Percentiles rank a stretch among this genome's conserved stretches.
phyloP scores from a whole-genome alignment of 2,329 filamentous ascomycete species.

The Penicillium aurantiogriseum region DNA sequence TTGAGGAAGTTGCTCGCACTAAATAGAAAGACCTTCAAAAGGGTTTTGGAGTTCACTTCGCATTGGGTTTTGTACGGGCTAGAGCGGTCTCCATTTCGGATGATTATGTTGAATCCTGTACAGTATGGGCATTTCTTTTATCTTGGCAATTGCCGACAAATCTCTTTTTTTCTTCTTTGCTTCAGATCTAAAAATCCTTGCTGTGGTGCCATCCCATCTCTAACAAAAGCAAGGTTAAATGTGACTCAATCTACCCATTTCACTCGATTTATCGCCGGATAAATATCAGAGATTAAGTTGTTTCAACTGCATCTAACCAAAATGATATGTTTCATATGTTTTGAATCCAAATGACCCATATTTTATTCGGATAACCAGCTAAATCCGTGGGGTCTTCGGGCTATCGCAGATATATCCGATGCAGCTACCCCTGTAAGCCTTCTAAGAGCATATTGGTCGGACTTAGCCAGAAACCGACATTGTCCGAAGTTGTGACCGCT shows the following conservation, averaged over 20 bases:
- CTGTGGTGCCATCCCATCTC: too few species aligned
- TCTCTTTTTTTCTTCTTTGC: conserved; percentile 7
- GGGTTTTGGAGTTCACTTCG: conserved; percentile 11
- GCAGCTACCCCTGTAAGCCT: neutral
- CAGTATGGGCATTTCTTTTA: conserved; percentile 23
- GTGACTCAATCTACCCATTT: too few species aligned
- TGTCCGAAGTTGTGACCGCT: neutral
- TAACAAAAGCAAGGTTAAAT: too few species aligned
- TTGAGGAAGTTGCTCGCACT: conserved; percentile 46
- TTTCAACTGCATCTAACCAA: neutral
- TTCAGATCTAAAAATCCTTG: neutral
- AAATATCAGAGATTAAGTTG: neutral
- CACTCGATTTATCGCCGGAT: too few species aligned
- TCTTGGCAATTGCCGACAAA: conserved; percentile 15
- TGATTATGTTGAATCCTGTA: conserved; percentile 23
- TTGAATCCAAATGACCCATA: neutral
- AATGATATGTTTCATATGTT: neutral
- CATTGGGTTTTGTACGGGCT: conserved; percentile 17
- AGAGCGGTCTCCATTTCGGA: conserved; percentile 19
- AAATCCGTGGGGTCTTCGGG: neutral
- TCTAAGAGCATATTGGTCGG: neutral
- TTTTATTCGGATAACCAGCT: neutral
- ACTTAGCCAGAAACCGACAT: neutral
- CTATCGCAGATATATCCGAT: neutral
- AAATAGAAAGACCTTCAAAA: conserved; percentile 14